Evolutionary conservation across 768 basidiomycete species (phyloP), one percentile per base, ranked within the genome.

Genomic region (Fomitopsis pulvina): DNA sequence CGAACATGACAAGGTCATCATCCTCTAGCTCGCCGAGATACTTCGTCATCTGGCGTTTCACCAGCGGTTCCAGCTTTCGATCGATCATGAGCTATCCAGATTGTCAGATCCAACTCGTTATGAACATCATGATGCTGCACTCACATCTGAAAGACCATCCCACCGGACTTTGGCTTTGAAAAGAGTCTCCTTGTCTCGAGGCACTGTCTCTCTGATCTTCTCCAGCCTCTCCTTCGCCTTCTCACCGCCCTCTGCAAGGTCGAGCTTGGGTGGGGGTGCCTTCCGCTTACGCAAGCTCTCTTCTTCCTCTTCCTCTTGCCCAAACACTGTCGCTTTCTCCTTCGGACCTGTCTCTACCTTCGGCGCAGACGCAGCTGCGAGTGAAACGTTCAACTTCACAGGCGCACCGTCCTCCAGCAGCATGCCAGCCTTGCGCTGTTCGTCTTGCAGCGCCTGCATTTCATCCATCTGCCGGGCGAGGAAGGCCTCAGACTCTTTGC

Each of bases 401-500:
- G 92, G 91, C 16, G 88, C 89, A 25, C 90, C 91, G 55, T 96
- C 94, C 54, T 95, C 93, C 27, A 94, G 75, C 14, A 96, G 69
- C 68, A 95, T 76, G 26, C 93, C 93, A 6, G 89, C 90, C 61
- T 90, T 88, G 55, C 90, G 83, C 60, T 96, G 92, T 60, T 94
- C 87, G 45, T 89, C 88, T 11, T 88, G 89, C 25, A 95, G 71
- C 2, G 89, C 85, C 56, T 92, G 91, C 83, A 95, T 87, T 65
- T 97, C 93, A 55, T 90, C 90, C 90, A 95, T 92, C 62, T 96
- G 93, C 48, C 83, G 78, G 29, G 90, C 89, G 52, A 97, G 75
- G 77, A 98, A 96, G 54, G 83, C 87, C 66, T 97, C 95, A 0
- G 92, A 92, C 67, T 97, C 92, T 43, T 82, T 78, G 29, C 91